Conservation (phyloP, 176 grass and related monocot species). For the Oryza coarctata region DNA sequence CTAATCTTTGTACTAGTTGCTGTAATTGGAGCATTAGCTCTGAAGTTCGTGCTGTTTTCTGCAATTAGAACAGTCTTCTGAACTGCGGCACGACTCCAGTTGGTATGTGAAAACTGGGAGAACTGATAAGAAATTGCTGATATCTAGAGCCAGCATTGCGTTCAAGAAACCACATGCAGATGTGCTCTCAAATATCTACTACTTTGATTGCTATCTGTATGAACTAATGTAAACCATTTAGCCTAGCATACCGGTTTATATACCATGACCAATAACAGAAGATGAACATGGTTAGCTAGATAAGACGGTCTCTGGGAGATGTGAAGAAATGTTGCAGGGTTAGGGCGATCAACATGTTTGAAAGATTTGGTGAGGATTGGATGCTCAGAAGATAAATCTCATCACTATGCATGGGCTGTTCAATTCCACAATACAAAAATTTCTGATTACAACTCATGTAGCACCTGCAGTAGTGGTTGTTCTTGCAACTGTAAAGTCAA, state of each 20-base stretch:
- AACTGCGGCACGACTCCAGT: no score
- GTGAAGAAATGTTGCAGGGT: background rate
- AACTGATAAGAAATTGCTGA: background rate
- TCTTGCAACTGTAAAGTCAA: slow-evolving; percentile 26
- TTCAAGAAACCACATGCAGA: no score
- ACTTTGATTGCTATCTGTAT: background rate
- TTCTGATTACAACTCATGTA: slow-evolving; percentile 17
- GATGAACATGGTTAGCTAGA: slow-evolving; percentile 10
- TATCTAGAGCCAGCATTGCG: no score
- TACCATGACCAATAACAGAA: background rate
- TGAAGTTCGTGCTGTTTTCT: background rate
- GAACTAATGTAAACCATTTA: background rate
- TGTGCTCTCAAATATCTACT: no score
- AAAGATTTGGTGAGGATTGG: slow-evolving; percentile 1
- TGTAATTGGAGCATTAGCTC: slow-evolving; percentile 21
- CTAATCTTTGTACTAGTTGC: background rate
- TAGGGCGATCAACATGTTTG: background rate
- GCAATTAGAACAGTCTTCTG: background rate
- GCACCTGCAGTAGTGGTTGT: background rate
- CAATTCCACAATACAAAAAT: slow-evolving; percentile 22
- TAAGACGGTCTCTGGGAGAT: background rate
- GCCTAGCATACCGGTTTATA: background rate
- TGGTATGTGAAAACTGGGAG: background rate
- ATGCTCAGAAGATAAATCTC: background rate
- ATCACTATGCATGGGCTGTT: background rate